Evolutionary conservation across 176 grass and related monocot genomes (phyloP).

Genomic region (Bonia amplexicaulis): DNA sequence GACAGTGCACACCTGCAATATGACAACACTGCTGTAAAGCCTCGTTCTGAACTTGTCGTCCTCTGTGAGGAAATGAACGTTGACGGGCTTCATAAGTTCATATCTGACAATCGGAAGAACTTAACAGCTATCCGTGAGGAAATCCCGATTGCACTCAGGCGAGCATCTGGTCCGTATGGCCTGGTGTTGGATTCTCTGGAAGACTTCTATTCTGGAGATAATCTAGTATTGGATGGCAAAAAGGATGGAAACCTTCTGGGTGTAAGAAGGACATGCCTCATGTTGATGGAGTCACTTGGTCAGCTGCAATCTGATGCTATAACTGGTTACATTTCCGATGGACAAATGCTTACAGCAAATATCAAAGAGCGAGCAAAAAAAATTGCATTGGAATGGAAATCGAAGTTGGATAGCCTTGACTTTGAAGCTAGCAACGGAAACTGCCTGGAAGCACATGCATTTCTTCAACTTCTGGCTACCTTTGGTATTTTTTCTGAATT

Average conservation of each 20-base stretch:
- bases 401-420: slow-evolving; percentile 62
- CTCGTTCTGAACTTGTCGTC: slow-evolving; percentile 40
- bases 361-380: slow-evolving; percentile 54
- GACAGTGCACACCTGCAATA: slow-evolving; percentile 3
- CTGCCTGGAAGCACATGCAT: slow-evolving; percentile 89
- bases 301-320: slow-evolving; percentile 26
- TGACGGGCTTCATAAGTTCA: slow-evolving; percentile 67
- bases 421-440: slow-evolving; percentile 85
- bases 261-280: slow-evolving; percentile 72
- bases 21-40: slow-evolving; percentile 25
- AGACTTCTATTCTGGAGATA: slow-evolving; percentile 44
- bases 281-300: slow-evolving; percentile 86
- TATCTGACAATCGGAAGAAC: slow-evolving; percentile 88
- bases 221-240: slow-evolving; percentile 71
- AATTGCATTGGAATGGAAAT: slow-evolving; percentile 66
- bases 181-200: slow-evolving; percentile 58
- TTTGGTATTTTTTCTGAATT: slow-evolving; percentile 65
- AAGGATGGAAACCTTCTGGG: slow-evolving; percentile 85
- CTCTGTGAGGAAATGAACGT: slow-evolving; percentile 80
- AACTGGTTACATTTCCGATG: slow-evolving; percentile 15
- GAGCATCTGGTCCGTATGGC: slow-evolving; percentile 46
- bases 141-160: slow-evolving; percentile 59
- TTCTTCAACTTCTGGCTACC: slow-evolving; percentile 82
- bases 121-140: slow-evolving; percentile 70
- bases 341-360: slow-evolving; percentile 34